These are phyloP conservation scores for Geotrichum europaeum DNA, from an alignment of 1,139 yeast species.

Conservation along the genomic window DNA sequence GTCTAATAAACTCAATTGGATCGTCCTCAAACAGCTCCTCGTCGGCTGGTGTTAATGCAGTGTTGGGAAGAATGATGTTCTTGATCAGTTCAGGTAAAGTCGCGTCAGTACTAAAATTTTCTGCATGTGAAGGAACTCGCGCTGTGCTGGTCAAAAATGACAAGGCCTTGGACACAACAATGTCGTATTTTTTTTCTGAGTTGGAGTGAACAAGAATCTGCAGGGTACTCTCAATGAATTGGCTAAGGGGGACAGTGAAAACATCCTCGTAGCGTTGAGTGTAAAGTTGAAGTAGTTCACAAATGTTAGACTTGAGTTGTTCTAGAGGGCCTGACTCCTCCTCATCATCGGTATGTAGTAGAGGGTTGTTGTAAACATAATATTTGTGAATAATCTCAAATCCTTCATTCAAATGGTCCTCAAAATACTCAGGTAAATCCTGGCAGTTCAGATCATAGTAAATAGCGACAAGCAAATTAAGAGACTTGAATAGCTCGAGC, in stretches of 20 bases:
- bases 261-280: conserved; percentile 90
- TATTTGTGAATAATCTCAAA: conserved; percentile 82
- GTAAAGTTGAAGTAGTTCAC: conserved; percentile 80
- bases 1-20: conserved; percentile 84
- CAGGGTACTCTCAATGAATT: conserved; percentile 83
- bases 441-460: conserved; percentile 94
- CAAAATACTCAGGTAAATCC: conserved; percentile 96
- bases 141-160: conserved; percentile 80
- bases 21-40: conserved; percentile 95
- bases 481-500: conserved; percentile 58
- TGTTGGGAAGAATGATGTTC: conserved; percentile 82
- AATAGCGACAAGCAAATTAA: conserved; percentile 66
- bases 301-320: conserved; percentile 72
- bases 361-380: conserved; percentile 51
- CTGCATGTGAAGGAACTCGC: conserved; percentile 56
- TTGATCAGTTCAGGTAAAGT: conserved; percentile 74
- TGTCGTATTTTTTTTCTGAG: conserved; percentile 70
- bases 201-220: conserved; percentile 61
- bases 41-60: conserved; percentile 71
- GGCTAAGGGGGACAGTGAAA: conserved; percentile 67
- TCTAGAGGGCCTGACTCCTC: conserved; percentile 70
- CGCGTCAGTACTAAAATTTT: conserved; percentile 57
- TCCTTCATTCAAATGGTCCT: conserved; percentile 73
- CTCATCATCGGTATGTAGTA: conserved; percentile 53
- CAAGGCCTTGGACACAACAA: conserved; percentile 74